Percentiles rank a stretch among this genome's conserved stretches.
These are phyloP conservation scores for Cystobasidiaceae sp. DNA, from an alignment of 1,284 basidiomycete species.

Conservation along the genomic window DNA sequence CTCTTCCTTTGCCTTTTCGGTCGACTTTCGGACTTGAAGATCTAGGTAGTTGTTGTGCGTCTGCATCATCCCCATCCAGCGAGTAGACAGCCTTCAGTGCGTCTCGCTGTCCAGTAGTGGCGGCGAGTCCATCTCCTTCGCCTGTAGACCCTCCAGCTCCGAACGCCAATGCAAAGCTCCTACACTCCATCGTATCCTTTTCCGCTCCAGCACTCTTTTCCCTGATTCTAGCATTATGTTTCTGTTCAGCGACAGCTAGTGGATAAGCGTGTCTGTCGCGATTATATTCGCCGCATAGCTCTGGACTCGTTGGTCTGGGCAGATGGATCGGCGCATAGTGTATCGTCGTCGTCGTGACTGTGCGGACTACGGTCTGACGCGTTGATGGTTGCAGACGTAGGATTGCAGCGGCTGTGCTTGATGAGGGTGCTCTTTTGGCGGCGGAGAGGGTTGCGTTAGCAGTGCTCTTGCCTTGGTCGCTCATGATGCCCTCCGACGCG, in stretches of 20 bases:
- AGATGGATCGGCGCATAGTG: conserved; percentile 42
- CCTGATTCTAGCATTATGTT: background rate
- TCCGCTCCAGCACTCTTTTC: background rate
- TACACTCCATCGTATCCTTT: background rate
- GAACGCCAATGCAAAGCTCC: background rate
- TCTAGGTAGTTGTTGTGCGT: background rate
- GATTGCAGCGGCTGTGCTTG: background rate
- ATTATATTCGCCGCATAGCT: conserved; percentile 16
- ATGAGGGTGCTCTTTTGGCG: no score
- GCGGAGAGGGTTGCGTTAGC: no score
- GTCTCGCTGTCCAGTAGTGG: no score
- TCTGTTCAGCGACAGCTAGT: background rate
- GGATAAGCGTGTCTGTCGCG: background rate
- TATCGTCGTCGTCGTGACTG: conserved; percentile 42
- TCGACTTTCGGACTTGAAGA: background rate
- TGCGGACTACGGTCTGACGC: conserved; percentile 40
- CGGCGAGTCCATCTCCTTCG: no score
- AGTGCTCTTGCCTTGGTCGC: no score
- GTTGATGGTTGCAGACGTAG: conserved; percentile 40
- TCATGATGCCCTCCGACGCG: no score
- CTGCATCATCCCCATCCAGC: background rate
- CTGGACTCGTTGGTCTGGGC: conserved; percentile 30
- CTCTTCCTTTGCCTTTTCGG: conserved; percentile 17
- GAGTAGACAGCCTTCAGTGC: conserved; percentile 11
- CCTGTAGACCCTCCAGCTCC: background rate